Evolutionary conservation across 2,329 filamentous ascomycete species (phyloP).

Genomic region (Cercospora janseana): DNA sequence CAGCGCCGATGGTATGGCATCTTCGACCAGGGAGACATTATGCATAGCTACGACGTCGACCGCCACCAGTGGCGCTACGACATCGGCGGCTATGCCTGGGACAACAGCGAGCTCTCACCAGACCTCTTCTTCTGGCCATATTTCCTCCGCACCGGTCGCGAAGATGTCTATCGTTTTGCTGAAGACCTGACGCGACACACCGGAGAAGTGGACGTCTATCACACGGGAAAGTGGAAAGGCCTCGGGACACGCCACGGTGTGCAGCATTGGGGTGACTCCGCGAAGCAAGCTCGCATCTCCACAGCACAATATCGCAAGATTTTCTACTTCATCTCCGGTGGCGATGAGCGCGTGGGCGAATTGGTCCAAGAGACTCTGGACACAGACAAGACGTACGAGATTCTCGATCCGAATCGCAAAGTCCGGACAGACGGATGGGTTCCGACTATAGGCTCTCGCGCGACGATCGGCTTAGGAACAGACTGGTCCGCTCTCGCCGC

Average conservation of each 20-base stretch:
- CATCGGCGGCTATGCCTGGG: constrained; percentile 63
- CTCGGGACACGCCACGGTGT: constrained; percentile 63
- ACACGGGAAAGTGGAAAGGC: constrained; percentile 57
- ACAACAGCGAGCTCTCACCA: constrained; percentile 62
- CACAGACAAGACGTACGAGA: constrained; percentile 53
- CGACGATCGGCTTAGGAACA: constrained; percentile 56
- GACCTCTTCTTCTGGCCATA: constrained; percentile 64
- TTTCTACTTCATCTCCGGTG: constrained; percentile 58
- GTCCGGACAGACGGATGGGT: constrained; percentile 55
- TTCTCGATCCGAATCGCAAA: constrained; percentile 59
- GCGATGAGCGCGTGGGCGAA: constrained; percentile 57
- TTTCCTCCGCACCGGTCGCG: constrained; percentile 59
- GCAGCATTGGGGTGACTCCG: constrained; percentile 60
- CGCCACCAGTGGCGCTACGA: constrained; percentile 63
- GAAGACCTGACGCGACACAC: constrained; percentile 60
- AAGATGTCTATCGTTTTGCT: constrained; percentile 58
- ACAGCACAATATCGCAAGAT: constrained; percentile 57
- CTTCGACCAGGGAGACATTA: constrained; percentile 61
- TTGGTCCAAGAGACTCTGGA: constrained; percentile 54
- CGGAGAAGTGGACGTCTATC: constrained; percentile 62
- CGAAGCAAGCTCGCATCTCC: constrained; percentile 62
- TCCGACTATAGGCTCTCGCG: constrained; percentile 44
- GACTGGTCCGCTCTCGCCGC: constrained; percentile 60
- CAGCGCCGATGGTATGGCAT: constrained; percentile 63
- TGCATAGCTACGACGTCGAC: constrained; percentile 61